Percentiles rank a stretch among this genome's conserved stretches.
phyloP scores from a whole-genome alignment of 1,284 basidiomycete species.

The Fistulinella staudtii region DNA sequence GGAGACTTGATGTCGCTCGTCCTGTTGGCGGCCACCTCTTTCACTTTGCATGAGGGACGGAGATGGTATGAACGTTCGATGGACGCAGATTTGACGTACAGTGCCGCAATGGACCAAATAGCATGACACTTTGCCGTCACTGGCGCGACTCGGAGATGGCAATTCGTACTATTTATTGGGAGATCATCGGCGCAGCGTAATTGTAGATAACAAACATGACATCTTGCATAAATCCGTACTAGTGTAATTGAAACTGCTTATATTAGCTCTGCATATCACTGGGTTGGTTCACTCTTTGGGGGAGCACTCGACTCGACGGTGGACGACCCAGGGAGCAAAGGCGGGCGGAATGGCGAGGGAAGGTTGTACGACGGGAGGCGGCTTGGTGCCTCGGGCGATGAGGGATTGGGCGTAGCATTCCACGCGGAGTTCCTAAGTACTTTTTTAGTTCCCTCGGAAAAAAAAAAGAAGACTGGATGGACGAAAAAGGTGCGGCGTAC shows the following conservation, averaged over 20 bases:
- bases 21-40: conserved; percentile 65
- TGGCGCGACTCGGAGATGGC: no score
- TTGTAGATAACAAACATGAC: conserved; percentile 3
- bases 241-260: no score
- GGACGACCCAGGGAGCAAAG: conserved; percentile 20
- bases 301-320: background rate
- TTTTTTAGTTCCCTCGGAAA: background rate
- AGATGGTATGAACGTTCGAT: conserved; percentile 69
- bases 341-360: conserved; percentile 29
- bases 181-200: conserved; percentile 2
- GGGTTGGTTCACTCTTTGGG: background rate
- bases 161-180: conserved; percentile 8
- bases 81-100: conserved; percentile 37
- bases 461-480: no score
- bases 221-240: conserved; percentile 7
- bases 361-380: conserved; percentile 12
- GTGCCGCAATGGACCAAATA: conserved; percentile 39
- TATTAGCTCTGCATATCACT: background rate
- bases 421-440: conserved; percentile 22
- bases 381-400: conserved; percentile 23
- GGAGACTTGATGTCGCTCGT: conserved; percentile 74
- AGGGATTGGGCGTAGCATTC: conserved; percentile 31
- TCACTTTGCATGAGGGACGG: conserved; percentile 76
- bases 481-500: conserved; percentile 9
- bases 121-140: conserved; percentile 37